phyloP scores from a whole-genome alignment of 495 filamentous ascomycete species.

The Bathelium albidoporum region DNA sequence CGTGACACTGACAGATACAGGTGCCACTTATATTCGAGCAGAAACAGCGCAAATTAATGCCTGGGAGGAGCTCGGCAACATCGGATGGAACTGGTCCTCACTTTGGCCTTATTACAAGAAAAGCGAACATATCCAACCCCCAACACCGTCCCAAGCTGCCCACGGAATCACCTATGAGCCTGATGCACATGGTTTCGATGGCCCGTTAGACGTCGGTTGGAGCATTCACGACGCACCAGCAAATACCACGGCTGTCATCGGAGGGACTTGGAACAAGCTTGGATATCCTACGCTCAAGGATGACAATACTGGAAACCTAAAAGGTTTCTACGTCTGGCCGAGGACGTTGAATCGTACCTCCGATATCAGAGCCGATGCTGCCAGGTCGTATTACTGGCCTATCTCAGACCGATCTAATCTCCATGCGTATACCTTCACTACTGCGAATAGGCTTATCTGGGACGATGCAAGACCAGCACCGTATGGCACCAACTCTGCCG shows the following conservation, averaged over 20 bases:
- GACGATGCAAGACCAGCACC: conserved; percentile 11
- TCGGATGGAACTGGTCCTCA: conserved; percentile 17
- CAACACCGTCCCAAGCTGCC: not conserved
- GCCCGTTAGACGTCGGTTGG: conserved; percentile 7
- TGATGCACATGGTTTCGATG: conserved; percentile 1
- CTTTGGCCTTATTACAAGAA: conserved; percentile 20
- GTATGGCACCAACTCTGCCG: not conserved
- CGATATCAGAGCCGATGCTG: conserved; percentile 8
- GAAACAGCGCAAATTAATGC: conserved; percentile 12
- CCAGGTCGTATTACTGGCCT: conserved; percentile 6
- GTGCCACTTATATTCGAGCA: conserved; percentile 4
- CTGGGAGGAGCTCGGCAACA: conserved; percentile 19
- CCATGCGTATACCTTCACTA: conserved; percentile 1
- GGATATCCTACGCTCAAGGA: not conserved
- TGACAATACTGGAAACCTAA: not conserved
- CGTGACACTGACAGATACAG: not conserved
- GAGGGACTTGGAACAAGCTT: not conserved
- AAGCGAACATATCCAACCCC: conserved; percentile 6
- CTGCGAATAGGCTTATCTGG: conserved; percentile 3
- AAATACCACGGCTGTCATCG: not conserved
- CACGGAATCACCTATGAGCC: not conserved
- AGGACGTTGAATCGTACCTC: not conserved
- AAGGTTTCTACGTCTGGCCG: conserved; percentile 1
- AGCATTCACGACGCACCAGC: not conserved
- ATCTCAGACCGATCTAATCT: conserved; percentile 4